phyloP scores from a whole-genome alignment of 768 basidiomycete species.

The Lactarius tabidus region DNA sequence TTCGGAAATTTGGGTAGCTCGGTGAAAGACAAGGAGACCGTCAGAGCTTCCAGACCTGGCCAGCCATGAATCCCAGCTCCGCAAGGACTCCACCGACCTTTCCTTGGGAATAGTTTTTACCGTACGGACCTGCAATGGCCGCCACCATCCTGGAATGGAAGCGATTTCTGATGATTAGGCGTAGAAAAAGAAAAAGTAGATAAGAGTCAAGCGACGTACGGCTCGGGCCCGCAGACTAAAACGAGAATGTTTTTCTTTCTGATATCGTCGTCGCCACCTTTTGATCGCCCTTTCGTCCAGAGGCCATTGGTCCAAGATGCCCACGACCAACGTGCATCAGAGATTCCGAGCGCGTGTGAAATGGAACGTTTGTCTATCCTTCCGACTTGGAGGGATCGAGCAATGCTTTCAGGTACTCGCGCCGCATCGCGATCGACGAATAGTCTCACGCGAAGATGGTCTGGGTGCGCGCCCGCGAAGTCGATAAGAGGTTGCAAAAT shows the following conservation, averaged over 20 bases:
- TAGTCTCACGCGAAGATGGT: conserved; percentile 51
- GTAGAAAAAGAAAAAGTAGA: conserved; percentile 4
- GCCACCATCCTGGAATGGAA: conserved; percentile 58
- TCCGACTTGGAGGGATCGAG: conserved; percentile 40
- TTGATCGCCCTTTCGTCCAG: conserved; percentile 11
- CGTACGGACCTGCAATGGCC: conserved; percentile 72
- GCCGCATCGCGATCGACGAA: conserved; percentile 51
- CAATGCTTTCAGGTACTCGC: conserved; percentile 20
- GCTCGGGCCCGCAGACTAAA: conserved; percentile 81
- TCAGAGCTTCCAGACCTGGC: conserved; percentile 68
- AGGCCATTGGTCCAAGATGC: conserved; percentile 24
- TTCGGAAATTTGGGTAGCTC: background rate
- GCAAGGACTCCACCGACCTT: conserved; percentile 61
- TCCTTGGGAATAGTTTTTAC: conserved; percentile 73
- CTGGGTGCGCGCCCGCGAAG: conserved; percentile 49
- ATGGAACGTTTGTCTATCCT: conserved; percentile 53
- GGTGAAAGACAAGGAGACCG: background rate
- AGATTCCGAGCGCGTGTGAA: conserved; percentile 38
- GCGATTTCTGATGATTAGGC: conserved; percentile 4
- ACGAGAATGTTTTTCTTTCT: conserved; percentile 46
- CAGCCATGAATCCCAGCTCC: conserved; percentile 55
- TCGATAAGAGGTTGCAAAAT: conserved; percentile 51
- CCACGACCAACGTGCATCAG: conserved; percentile 33
- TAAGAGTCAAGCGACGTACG: conserved; percentile 43
- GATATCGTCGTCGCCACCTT: background rate